phyloP scores from a whole-genome alignment of 2,329 filamentous ascomycete species.

The Penicillium brasilianum region DNA sequence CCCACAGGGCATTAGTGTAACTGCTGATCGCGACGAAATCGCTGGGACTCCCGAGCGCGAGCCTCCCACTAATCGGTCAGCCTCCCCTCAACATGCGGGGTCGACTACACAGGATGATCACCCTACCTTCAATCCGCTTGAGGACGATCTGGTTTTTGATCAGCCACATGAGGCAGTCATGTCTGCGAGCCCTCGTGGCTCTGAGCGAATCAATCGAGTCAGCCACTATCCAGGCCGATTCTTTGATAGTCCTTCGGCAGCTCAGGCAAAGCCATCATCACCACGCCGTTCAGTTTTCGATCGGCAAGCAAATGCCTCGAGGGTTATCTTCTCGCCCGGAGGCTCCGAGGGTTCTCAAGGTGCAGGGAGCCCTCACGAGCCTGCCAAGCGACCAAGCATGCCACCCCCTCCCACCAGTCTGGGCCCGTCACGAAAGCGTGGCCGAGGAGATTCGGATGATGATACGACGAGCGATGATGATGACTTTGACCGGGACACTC shows the following conservation, averaged over 20 bases:
- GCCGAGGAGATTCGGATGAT: conserved; percentile 23
- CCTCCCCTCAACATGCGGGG: not conserved
- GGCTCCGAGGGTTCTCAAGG: conserved; percentile 27
- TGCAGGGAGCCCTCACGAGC: conserved; percentile 21
- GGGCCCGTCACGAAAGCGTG: conserved; percentile 23
- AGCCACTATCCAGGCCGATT: conserved; percentile 21
- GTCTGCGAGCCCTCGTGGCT: conserved; percentile 27
- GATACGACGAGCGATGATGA: conserved; percentile 40
- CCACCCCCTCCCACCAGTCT: not conserved
- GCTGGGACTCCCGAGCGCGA: conserved; percentile 10
- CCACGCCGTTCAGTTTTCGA: conserved; percentile 40
- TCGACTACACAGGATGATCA: not conserved
- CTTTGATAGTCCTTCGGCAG: conserved; percentile 10
- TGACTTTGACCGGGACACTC: conserved; percentile 51
- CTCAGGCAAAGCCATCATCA: conserved; percentile 2
- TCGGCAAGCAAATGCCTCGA: conserved; percentile 40
- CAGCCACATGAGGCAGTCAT: conserved; percentile 1
- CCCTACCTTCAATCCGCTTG: not conserved
- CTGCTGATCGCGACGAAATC: conserved; percentile 5
- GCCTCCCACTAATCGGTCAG: not conserved
- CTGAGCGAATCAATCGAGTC: conserved; percentile 25
- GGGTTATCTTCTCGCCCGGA: conserved; percentile 40
- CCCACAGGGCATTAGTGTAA: not conserved
- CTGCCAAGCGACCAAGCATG: conserved; percentile 7
- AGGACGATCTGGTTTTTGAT: conserved; percentile 20